phyloP scores from a whole-genome alignment of 2,329 filamentous ascomycete genomes.

The Fusarium subglutinans region DNA sequence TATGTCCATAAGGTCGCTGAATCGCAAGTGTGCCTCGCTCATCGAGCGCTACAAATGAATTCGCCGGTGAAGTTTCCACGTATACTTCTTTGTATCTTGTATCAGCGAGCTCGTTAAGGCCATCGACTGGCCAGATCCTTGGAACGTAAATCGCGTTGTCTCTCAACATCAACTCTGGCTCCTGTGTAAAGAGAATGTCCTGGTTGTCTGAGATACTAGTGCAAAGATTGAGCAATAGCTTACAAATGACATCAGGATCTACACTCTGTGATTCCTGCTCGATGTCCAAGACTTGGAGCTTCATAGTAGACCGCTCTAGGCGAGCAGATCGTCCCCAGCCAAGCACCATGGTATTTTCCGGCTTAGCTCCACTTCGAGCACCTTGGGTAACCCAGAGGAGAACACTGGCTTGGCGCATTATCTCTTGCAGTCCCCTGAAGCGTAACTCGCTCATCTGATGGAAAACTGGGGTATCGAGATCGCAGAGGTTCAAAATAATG shows the following conservation, averaged over 20 bases:
- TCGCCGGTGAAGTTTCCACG: not conserved
- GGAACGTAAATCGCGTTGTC: not conserved
- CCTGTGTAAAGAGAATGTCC: not conserved
- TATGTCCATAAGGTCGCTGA: not conserved
- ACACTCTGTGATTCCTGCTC: not conserved
- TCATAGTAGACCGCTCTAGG: not conserved
- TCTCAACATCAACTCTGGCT: not conserved
- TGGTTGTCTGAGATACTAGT: not conserved
- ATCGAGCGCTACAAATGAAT: not conserved
- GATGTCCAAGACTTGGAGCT: not conserved
- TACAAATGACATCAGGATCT: not conserved
- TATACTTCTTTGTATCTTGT: not conserved
- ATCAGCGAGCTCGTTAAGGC: not conserved
- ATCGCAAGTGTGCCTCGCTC: not conserved
- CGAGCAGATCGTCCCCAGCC: not conserved
- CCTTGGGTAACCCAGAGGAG: not conserved
- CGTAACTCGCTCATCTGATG: not conserved
- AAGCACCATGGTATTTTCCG: not conserved
- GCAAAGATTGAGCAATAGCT: not conserved
- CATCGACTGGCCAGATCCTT: not conserved
- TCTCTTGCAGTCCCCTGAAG: not conserved
- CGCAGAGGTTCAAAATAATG: not conserved
- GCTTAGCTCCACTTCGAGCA: not conserved
- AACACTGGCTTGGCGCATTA: not conserved
- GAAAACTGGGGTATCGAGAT: not conserved